Evolutionary conservation across 1,284 basidiomycete genomes (phyloP).

Genomic region (Ganoderma sinense): DNA sequence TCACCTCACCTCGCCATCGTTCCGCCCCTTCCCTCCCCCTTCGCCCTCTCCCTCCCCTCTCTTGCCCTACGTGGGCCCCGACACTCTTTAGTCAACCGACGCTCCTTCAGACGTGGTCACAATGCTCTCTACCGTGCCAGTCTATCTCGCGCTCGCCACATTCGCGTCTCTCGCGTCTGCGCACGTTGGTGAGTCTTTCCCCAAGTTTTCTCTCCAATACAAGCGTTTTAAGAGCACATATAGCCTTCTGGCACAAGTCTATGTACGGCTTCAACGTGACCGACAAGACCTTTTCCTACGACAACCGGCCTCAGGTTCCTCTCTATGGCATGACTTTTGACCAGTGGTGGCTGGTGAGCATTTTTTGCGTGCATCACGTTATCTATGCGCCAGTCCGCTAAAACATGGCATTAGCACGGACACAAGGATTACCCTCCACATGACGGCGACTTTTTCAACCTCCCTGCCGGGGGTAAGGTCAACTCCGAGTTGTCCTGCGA

Average conservation of each 20-base stretch:
- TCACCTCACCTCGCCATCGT: conserved; percentile 12
- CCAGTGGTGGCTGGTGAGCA: conserved; percentile 71
- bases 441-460: conserved; percentile 59
- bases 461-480: conserved; percentile 60
- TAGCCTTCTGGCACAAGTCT: conserved; percentile 42
- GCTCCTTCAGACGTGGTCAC: conserved; percentile 21
- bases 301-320: conserved; percentile 64
- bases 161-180: conserved; percentile 35
- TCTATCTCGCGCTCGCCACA: conserved; percentile 34
- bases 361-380: not conserved
- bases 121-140: conserved; percentile 34
- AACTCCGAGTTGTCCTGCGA: conserved; percentile 63
- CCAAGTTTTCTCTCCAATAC: not conserved
- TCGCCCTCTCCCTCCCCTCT: conserved; percentile 10
- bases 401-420: conserved; percentile 46
- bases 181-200: conserved; percentile 29
- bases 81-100: conserved; percentile 34
- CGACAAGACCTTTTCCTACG: conserved; percentile 54
- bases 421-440: conserved; percentile 65
- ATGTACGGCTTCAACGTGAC: conserved; percentile 69
- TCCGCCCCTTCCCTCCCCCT: conserved; percentile 6
- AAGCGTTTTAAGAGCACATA: not conserved
- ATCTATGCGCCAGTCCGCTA: not conserved
- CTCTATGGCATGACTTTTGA: conserved; percentile 60
- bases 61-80: conserved; percentile 31